A percentile compares a stretch with the other conserved stretches of the same genome.
Conservation (phyloP, 31 red algal species). For the Odonthalia washingtoniensis region DNA sequence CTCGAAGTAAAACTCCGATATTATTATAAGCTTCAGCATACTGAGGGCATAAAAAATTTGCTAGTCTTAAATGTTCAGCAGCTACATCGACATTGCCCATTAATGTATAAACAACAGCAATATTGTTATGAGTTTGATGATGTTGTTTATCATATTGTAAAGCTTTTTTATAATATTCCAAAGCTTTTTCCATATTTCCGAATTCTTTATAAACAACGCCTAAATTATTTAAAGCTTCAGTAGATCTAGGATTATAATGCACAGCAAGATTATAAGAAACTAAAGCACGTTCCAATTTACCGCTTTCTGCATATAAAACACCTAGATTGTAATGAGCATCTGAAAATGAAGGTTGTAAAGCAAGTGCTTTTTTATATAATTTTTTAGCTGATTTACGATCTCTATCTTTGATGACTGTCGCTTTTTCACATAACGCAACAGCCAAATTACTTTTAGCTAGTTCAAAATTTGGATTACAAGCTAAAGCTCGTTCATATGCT, state of each 20-base stretch:
- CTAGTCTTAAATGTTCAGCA: conserved; percentile 62
- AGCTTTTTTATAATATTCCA: conserved; percentile 82
- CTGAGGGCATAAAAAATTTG: conserved; percentile 62
- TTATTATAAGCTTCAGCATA: conserved; percentile 93
- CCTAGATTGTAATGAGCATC: conserved; percentile 88
- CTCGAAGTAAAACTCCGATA: conserved; percentile 77
- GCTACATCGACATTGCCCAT: conserved; percentile 71
- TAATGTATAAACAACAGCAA: conserved; percentile 89
- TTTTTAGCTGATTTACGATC: conserved; percentile 52
- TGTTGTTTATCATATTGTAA: conserved; percentile 67
- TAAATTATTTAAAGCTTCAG: conserved; percentile 83
- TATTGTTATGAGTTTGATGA: conserved; percentile 84
- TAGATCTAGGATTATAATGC: conserved; percentile 76
- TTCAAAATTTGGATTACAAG: conserved; percentile 82
- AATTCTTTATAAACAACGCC: conserved; percentile 88
- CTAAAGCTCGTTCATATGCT: conserved; percentile 75
- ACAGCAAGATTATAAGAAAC: conserved; percentile 78
- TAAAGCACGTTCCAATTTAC: conserved; percentile 78
- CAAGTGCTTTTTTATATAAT: conserved; percentile 75
- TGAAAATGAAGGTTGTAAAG: conserved; percentile 71
- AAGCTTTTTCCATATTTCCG: conserved; percentile 75
- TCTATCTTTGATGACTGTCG: conserved; percentile 45
- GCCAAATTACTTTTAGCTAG: conserved; percentile 81
- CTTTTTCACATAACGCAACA: conserved; percentile 75
- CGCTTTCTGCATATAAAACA: conserved; percentile 77